A percentile compares a stretch with the other conserved stretches of the same genome.
Conservation (phyloP, 768 basidiomycete species). For the Galerina sulciceps region DNA sequence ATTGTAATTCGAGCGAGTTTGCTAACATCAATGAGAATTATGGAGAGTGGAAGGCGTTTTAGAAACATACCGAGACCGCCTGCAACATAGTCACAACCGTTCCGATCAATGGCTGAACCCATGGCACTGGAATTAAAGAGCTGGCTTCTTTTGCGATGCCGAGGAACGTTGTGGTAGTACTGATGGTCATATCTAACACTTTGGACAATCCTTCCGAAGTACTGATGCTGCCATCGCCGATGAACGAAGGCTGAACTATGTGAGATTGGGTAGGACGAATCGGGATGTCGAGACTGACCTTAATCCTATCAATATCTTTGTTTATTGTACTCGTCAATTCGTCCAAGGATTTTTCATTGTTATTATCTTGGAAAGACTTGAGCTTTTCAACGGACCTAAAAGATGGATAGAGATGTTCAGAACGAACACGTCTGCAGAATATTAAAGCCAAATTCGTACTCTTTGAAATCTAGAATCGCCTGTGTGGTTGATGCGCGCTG, state of each 20-base stretch:
- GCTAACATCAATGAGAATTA: not conserved
- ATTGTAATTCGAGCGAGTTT: conserved; percentile 1
- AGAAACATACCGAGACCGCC: not conserved
- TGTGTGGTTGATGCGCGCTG: not conserved
- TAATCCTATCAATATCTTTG: not conserved
- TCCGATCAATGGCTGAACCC: not conserved
- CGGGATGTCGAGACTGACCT: not conserved
- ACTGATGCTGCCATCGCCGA: not conserved
- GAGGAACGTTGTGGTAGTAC: not conserved
- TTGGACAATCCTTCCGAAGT: not conserved
- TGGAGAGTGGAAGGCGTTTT: not conserved
- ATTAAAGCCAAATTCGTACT: not conserved
- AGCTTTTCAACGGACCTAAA: not conserved
- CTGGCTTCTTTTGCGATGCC: not conserved
- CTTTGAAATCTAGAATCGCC: not conserved
- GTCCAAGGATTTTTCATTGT: not conserved
- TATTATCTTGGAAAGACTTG: not conserved
- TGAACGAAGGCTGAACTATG: not conserved
- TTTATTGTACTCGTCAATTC: not conserved
- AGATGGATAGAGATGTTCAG: no score
- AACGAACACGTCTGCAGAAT: no score
- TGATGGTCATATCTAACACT: not conserved
- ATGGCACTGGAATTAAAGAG: conserved; percentile 1
- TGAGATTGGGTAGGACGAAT: not conserved
- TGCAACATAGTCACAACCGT: not conserved